Conservation (phyloP, 129 eudicot species). For the Flaveria ramosissima region DNA sequence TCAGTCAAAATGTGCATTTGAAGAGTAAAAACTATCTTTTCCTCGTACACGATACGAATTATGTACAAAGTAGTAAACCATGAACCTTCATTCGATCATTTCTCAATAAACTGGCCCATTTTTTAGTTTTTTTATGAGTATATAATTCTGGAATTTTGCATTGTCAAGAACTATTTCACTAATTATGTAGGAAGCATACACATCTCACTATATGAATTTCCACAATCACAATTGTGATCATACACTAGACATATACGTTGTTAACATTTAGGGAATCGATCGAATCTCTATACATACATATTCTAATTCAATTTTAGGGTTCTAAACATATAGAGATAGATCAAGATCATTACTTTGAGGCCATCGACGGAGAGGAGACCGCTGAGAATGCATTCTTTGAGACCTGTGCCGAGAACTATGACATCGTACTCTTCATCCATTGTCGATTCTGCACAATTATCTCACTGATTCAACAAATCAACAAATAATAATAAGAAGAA, state of each 20-base stretch:
- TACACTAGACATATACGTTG: not conserved
- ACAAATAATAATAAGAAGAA: no score
- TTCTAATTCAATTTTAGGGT: no score
- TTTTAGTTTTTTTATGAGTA: not conserved
- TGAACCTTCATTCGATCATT: not conserved
- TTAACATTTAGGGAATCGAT: no score
- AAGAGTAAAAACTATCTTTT: not conserved
- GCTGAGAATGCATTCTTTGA: conserved; percentile 84
- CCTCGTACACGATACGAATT: no score
- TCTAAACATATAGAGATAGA: not conserved
- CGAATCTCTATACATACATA: no score
- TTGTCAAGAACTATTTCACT: not conserved
- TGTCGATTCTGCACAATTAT: not conserved
- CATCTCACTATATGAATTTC: conserved; percentile 6
- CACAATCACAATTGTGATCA: not conserved
- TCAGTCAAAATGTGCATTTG: not conserved
- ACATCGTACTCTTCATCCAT: conserved; percentile 88
- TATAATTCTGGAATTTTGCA: not conserved
- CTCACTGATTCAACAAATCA: not conserved
- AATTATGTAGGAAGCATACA: conserved; percentile 2
- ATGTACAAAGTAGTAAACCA: not conserved
- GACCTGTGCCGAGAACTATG: conserved; percentile 77
- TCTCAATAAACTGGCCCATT: not conserved
- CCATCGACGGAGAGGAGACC: conserved; percentile 88
- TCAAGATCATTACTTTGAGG: conserved; percentile 48